Base-by-base conservation (phyloP, 2,329 filamentous ascomycete species). In the Metarhizium anisopliae region DNA sequence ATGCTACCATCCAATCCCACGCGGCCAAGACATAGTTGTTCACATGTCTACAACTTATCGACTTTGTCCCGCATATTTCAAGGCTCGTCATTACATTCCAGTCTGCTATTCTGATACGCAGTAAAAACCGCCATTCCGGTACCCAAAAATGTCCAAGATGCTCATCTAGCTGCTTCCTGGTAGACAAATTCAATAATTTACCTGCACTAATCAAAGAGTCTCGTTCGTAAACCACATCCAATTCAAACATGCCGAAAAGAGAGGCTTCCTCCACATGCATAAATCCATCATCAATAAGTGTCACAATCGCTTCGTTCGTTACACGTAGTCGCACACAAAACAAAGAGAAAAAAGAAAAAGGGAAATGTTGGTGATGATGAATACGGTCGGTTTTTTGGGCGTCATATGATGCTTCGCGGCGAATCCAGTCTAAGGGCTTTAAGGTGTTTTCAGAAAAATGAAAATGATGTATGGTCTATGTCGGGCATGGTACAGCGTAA, bases 221-320 rank as follows among this genome's bases (percentile, higher is more conserved):
- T 16, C 42, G 20, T 10, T 18, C 18, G 42, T 45, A 18, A 20
- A 6, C 42, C 42, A 45, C 16, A 45, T 45, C 8, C 11, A 40
- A 40, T 16, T 16, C 38, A 16, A 45, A 5, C n/a, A 45, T 20
- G 7, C 20, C 6, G 8, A 29, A 14, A 29, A 49, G 25, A 49
- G 11, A n/a, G 18, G 25, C 45, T 16, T 14, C 10, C 11, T 49
- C 25, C 45, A n/a, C 18, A 30, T 45, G 11, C 45, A 6, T 30
- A 20, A 53, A 54, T 35, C 25, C 29, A 30, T 47, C 14, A 47
- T 47, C 14, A 47, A 47, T 40, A 14, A 16, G 52, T 43, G 52
- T 10, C 52, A 51, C 3, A 50, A 57, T 64, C 60, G 54, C 63
- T 52, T 50, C 36, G 56, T 43, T 43, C 45, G 20, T 49, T 49